Evolutionary conservation across 139 green algal genomes (phyloP).

Genomic region (Edaphochlamys debaryana): DNA sequence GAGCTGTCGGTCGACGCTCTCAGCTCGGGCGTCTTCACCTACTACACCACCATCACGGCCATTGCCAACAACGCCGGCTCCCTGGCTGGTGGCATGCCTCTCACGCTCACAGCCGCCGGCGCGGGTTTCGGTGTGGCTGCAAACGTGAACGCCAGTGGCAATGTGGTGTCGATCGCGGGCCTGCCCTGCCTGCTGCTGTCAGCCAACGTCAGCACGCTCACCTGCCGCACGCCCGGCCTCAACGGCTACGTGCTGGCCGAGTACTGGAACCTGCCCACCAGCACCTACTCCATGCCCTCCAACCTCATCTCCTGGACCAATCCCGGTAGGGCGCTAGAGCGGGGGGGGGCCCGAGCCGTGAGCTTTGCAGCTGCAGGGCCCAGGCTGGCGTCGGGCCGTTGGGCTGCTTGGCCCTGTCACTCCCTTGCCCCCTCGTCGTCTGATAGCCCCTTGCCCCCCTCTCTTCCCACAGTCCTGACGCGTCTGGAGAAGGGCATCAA

Average conservation of each 20-base stretch:
- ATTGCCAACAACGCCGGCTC: constrained; percentile 34
- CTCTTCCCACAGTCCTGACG: background rate
- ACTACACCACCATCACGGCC: background rate
- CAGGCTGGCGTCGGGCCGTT: too few relatives aligned
- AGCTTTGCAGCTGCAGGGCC: too few relatives aligned
- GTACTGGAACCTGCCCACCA: constrained; percentile 43
- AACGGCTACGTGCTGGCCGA: constrained; percentile 40
- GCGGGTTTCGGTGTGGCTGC: constrained; percentile 8
- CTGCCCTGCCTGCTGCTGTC: constrained; percentile 22
- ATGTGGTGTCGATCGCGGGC: constrained; percentile 42
- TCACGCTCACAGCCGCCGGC: constrained; percentile 24
- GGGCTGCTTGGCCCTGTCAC: too few relatives aligned
- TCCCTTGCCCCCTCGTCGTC: too few relatives aligned
- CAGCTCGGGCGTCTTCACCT: background rate
- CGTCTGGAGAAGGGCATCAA: background rate
- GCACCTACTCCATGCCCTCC: constrained; percentile 16
- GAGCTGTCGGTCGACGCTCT: constrained; percentile 18
- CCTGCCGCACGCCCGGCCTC: constrained; percentile 22
- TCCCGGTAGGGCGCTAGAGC: constrained; percentile 6
- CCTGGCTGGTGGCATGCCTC: constrained; percentile 29
- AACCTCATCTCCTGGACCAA: constrained; percentile 13
- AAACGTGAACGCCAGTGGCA: background rate
- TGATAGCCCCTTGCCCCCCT: too few relatives aligned
- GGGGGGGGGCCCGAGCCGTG: too few relatives aligned
- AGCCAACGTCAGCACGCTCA: background rate